Evolutionary conservation across 768 basidiomycete genomes (phyloP).

Genomic region (Phanerochaete sordida): DNA sequence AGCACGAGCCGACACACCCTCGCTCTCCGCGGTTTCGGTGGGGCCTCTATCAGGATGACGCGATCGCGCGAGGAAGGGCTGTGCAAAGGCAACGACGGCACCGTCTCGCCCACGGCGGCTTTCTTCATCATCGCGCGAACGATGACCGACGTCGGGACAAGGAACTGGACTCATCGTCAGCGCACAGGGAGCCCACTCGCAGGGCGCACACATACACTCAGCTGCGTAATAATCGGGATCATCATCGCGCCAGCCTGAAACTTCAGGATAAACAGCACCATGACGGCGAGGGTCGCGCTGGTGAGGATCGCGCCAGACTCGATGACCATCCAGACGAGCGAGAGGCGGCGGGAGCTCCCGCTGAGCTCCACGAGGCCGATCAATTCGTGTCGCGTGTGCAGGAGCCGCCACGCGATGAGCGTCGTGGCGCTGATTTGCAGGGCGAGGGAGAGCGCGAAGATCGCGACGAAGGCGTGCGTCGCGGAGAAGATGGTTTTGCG

Average conservation of each 20-base stretch:
- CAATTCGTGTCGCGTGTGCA: too few species aligned
- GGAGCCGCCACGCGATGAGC: too few species aligned
- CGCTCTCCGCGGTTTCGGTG: too few species aligned
- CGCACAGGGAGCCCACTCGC: neutral
- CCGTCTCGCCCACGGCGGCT: neutral
- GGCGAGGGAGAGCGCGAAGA: too few species aligned
- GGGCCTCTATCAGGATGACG: neutral
- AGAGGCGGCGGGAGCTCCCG: too few species aligned
- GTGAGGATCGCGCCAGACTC: slow-evolving; percentile 1
- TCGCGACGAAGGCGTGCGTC: too few species aligned
- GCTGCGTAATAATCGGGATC: neutral
- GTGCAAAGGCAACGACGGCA: too few species aligned
- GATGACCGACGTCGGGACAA: neutral
- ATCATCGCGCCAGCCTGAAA: neutral
- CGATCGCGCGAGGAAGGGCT: too few species aligned
- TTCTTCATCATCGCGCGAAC: neutral
- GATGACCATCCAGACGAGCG: neutral
- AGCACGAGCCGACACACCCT: too few species aligned
- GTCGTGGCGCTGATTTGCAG: too few species aligned
- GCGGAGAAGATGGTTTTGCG: too few species aligned
- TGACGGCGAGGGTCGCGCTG: neutral
- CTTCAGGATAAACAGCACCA: neutral
- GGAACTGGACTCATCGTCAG: neutral
- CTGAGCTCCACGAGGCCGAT: too few species aligned
- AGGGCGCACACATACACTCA: neutral